Evolutionary conservation across 345 rosid genomes (phyloP).

Genomic region (Eucalyptus pauciflora): DNA sequence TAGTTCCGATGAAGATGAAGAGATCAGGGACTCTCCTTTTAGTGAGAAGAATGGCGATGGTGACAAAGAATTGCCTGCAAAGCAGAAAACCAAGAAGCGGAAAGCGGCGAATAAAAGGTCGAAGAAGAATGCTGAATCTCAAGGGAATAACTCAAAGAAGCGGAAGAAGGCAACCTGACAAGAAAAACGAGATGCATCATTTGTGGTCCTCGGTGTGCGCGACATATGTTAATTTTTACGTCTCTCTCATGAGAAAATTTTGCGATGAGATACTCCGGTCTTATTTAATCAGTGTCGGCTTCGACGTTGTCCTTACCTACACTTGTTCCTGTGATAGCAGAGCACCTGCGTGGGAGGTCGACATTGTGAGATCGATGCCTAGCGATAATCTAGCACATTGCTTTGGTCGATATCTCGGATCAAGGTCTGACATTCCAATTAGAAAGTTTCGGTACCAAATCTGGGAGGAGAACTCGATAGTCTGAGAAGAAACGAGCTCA

Average conservation of each 20-base stretch:
- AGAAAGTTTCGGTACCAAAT: background rate
- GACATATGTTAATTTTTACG: background rate
- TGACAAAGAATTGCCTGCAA: background rate
- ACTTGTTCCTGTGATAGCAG: background rate
- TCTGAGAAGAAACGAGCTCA: background rate
- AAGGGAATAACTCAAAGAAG: slow-evolving; percentile 9
- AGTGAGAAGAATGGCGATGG: slow-evolving; percentile 4
- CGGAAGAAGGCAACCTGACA: slow-evolving; percentile 4
- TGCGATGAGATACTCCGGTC: background rate
- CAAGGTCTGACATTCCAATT: background rate
- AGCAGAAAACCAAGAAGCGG: slow-evolving; percentile 10
- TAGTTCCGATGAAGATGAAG: slow-evolving; percentile 76
- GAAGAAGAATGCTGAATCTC: slow-evolving; percentile 2
- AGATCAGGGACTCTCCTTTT: slow-evolving; percentile 12
- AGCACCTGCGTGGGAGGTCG: background rate
- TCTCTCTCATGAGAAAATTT: background rate
- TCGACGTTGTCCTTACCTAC: background rate
- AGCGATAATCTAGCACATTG: background rate
- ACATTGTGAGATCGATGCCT: background rate
- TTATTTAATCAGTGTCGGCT: background rate
- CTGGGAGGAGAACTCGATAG: background rate
- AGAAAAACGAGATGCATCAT: background rate
- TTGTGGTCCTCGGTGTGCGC: background rate
- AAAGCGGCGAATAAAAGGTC: background rate
- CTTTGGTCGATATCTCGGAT: background rate